Evolutionary conservation across 164 flowering plant species (phyloP).

Genomic region (Chimonanthus praecox): DNA sequence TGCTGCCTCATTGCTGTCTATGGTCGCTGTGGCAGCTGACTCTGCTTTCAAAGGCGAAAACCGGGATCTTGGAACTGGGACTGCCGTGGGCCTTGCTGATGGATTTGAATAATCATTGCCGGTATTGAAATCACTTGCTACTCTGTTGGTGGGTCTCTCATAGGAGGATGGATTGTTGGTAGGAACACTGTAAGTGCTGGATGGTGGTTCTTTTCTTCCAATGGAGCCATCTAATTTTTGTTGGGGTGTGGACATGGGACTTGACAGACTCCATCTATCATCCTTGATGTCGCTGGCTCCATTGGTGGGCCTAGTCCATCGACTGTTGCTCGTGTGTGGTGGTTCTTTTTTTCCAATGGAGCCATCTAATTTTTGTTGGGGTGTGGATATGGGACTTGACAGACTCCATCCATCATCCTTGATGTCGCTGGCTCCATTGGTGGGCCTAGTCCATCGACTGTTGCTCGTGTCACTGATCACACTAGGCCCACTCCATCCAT

Average conservation of each 20-base stretch:
- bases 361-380: neutral
- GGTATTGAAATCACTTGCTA: no score
- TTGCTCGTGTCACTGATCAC: neutral
- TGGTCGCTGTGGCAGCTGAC: neutral
- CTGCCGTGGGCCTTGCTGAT: neutral
- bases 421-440: neutral
- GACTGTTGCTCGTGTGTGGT: neutral
- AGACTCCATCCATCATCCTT: neutral
- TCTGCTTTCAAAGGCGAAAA: neutral
- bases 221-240: neutral
- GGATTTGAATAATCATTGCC: no score
- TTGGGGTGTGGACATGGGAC: neutral
- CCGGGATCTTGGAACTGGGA: neutral
- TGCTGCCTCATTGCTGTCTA: slow-evolving; percentile 3
- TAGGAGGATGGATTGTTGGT: neutral
- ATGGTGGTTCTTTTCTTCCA: neutral
- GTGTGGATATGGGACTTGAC: neutral
- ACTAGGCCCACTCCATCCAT: neutral
- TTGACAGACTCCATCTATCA: neutral
- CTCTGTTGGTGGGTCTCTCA: neutral
- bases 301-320: neutral
- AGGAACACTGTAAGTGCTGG: neutral
- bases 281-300: neutral
- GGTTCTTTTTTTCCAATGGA: neutral
- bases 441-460: neutral